These are phyloP conservation scores for Pseudogymnoascus sp. DNA, from an alignment of 2,329 filamentous ascomycete species.

Conservation along the genomic window DNA sequence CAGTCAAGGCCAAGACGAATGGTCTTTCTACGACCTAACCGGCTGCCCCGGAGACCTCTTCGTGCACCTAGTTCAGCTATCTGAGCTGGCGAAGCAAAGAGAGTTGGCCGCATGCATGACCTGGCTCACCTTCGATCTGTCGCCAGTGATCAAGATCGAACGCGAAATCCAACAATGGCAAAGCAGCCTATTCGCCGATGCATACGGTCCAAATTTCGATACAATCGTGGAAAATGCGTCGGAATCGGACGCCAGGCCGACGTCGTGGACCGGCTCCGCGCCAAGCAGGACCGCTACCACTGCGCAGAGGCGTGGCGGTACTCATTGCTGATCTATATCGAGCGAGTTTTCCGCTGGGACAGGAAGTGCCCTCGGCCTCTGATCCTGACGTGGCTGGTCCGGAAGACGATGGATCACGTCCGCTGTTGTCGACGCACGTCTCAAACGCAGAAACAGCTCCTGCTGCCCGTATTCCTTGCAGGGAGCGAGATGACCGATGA, in stretches of 20 bases:
- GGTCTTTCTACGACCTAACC: constrained; percentile 30
- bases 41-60: constrained; percentile 30
- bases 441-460: constrained; percentile 32
- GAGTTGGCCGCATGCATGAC: constrained; percentile 27
- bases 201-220: not conserved
- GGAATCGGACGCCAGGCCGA: constrained; percentile 13
- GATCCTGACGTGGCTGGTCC: constrained; percentile 22
- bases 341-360: constrained; percentile 25
- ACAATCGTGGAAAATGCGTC: not conserved
- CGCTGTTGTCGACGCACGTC: constrained; percentile 25
- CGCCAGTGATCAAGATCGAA: constrained; percentile 20
- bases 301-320: constrained; percentile 32
- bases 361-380: constrained; percentile 14
- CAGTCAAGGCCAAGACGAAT: constrained; percentile 19
- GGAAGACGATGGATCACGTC: constrained; percentile 29
- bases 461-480: constrained; percentile 33
- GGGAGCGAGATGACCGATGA: constrained; percentile 27
- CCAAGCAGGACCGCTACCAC: constrained; percentile 26
- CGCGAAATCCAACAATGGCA: constrained; percentile 15
- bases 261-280: constrained; percentile 6
- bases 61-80: constrained; percentile 25
- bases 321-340: constrained; percentile 30
- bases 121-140: constrained; percentile 28
- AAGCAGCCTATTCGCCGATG: constrained; percentile 17
- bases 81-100: constrained; percentile 27